Percentiles rank a stretch among this genome's conserved stretches.
Evolutionary conservation across 352 stramenopile species (phyloP).

Genomic region (Phytophthora colocasiae): DNA sequence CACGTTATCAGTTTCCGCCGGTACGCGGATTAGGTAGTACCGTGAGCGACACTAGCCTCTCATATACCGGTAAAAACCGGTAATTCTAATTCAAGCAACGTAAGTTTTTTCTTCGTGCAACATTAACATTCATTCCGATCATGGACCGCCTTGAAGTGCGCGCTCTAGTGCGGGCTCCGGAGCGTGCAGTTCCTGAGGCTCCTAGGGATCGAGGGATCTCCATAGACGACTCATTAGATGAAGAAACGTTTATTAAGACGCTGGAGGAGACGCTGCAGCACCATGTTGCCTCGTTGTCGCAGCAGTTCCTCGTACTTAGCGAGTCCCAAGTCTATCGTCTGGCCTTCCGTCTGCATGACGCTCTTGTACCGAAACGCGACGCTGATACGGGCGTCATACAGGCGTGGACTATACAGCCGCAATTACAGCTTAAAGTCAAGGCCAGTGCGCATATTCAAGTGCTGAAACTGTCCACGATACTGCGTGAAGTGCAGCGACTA

Average conservation of each 20-base stretch:
- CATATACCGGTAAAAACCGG: too few species aligned
- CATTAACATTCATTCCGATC: too few species aligned
- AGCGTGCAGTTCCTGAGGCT: neutral
- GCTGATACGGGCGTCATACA: constrained; percentile 67
- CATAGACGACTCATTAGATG: constrained; percentile 55
- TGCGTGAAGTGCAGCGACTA: constrained; percentile 73
- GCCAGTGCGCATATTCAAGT: constrained; percentile 83
- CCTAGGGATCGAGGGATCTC: constrained; percentile 38
- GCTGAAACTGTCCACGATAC: constrained; percentile 88
- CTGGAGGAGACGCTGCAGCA: constrained; percentile 80
- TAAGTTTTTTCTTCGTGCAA: too few species aligned
- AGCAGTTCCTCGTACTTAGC: constrained; percentile 74
- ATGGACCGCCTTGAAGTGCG: constrained; percentile 75
- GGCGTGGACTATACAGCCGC: constrained; percentile 81
- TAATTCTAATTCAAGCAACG: too few species aligned
- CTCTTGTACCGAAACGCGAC: constrained; percentile 76
- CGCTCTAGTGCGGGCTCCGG: constrained; percentile 38
- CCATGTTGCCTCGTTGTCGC: constrained; percentile 48
- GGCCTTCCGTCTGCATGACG: constrained; percentile 72
- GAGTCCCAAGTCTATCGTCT: constrained; percentile 73
- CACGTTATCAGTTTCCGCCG: too few species aligned
- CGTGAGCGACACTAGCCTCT: too few species aligned
- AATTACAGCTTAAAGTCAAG: constrained; percentile 67
- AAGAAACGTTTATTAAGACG: constrained; percentile 69
- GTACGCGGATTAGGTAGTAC: too few species aligned